Percentiles rank a stretch among this genome's conserved stretches.
Evolutionary conservation across 2,329 filamentous ascomycete genomes (phyloP).

Genomic region (Aspergillus pseudoterreus): DNA sequence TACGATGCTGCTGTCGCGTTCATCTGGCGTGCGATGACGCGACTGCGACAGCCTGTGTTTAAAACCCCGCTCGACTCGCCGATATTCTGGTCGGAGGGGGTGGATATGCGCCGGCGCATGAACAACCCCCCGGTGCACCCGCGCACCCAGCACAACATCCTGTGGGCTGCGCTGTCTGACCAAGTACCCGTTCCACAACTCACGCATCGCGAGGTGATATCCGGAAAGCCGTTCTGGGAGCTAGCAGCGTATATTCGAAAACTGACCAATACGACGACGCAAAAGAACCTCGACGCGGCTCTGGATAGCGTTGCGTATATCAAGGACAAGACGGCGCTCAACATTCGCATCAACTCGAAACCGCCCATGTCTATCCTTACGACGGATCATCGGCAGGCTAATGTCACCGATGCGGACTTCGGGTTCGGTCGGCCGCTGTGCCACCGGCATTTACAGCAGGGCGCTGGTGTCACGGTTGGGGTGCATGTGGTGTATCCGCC

Average conservation of each 20-base stretch:
- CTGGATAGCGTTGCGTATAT: constrained; percentile 31
- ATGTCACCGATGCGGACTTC: constrained; percentile 28
- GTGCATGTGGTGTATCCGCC: constrained; percentile 25
- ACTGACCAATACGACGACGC: constrained; percentile 31
- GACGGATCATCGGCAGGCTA: constrained; percentile 32
- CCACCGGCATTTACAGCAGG: constrained; percentile 26
- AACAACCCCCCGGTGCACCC: constrained; percentile 25
- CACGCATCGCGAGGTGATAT: constrained; percentile 32
- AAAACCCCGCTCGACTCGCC: constrained; percentile 22
- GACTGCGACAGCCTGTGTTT: constrained; percentile 30
- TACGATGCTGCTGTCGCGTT: constrained; percentile 42
- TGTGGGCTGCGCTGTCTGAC: constrained; percentile 23
- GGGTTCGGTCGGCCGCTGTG: constrained; percentile 32
- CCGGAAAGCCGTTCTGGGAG: constrained; percentile 28
- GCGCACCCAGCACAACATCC: constrained; percentile 36
- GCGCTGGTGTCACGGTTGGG: constrained; percentile 23
- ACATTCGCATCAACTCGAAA: constrained; percentile 29
- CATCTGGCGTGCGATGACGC: constrained; percentile 38
- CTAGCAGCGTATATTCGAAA: constrained; percentile 35
- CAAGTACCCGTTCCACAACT: constrained; percentile 23
- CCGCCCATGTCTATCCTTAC: constrained; percentile 32
- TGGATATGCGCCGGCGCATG: constrained; percentile 38
- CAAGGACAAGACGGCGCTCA: constrained; percentile 33
- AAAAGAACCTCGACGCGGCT: constrained; percentile 25
- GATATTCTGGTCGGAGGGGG: constrained; percentile 32